These are phyloP conservation scores for Pseudogymnoascus sp. DNA, from an alignment of 2,329 filamentous ascomycete genomes.

Conservation along the genomic window DNA sequence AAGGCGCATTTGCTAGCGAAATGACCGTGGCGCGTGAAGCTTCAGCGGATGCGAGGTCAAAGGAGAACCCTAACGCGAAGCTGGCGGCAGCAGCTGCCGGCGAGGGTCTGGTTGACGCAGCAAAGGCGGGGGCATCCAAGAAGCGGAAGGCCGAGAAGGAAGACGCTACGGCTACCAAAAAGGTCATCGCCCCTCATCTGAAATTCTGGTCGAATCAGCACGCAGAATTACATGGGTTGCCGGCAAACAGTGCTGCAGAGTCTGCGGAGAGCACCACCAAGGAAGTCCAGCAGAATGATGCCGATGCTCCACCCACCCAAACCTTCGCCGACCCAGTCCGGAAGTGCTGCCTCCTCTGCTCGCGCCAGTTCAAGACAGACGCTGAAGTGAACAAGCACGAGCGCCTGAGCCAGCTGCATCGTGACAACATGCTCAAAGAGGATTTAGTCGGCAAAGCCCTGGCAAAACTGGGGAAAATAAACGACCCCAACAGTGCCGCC, in stretches of 20 bases:
- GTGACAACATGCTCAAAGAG: slow-evolving; percentile 44
- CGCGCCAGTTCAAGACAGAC: slow-evolving; percentile 46
- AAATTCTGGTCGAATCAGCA: slow-evolving; percentile 66
- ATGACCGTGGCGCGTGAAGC: slow-evolving; percentile 47
- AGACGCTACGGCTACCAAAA: slow-evolving; percentile 31
- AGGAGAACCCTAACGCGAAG: slow-evolving; percentile 27
- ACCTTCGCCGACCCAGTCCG: slow-evolving; percentile 53
- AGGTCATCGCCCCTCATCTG: slow-evolving; percentile 54
- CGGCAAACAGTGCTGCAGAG: slow-evolving; percentile 31
- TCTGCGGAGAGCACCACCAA: slow-evolving; percentile 16
- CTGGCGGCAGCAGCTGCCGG: slow-evolving; percentile 32
- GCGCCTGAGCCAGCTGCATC: slow-evolving; percentile 48
- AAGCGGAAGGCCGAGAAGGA: slow-evolving; percentile 47
- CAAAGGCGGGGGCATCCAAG: slow-evolving; percentile 34
- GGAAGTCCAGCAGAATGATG: slow-evolving; percentile 18
- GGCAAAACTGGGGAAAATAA: slow-evolving; percentile 30
- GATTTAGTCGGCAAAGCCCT: slow-evolving; percentile 34
- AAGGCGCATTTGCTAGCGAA: slow-evolving; percentile 62
- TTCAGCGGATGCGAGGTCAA: slow-evolving; percentile 20
- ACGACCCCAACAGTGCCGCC: slow-evolving; percentile 17
- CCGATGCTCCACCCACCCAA: slow-evolving; percentile 34
- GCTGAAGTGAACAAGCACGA: slow-evolving; percentile 53
- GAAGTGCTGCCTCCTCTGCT: slow-evolving; percentile 54
- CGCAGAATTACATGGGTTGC: slow-evolving; percentile 54
- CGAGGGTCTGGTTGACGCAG: slow-evolving; percentile 28